These are phyloP conservation scores for Gossypium lobatum DNA, from an alignment of 441 rosid genomes.

Conservation along the genomic window DNA sequence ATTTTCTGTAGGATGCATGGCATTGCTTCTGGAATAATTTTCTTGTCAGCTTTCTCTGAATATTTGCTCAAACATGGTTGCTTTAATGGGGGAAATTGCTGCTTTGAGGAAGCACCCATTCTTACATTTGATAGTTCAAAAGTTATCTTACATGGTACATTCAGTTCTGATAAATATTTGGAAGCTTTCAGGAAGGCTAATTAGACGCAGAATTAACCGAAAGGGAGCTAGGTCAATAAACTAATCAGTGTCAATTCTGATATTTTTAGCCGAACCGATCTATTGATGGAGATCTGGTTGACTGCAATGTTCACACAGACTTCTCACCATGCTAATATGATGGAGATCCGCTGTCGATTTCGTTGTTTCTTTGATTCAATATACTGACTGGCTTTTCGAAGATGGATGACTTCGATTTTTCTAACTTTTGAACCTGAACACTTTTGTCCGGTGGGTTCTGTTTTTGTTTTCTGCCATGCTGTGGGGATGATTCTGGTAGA, in stretches of 20 bases:
- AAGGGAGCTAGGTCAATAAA: too few relatives aligned
- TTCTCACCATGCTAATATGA: slow-evolving; percentile 30
- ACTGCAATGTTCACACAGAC: neutral
- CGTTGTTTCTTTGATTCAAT: too few relatives aligned
- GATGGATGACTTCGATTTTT: slow-evolving; percentile 44
- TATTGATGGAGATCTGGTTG: neutral
- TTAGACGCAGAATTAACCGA: too few relatives aligned
- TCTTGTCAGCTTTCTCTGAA: neutral
- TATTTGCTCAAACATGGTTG: neutral
- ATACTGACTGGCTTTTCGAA: slow-evolving; percentile 38
- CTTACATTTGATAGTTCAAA: neutral
- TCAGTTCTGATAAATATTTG: too few relatives aligned
- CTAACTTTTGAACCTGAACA: slow-evolving; percentile 39
- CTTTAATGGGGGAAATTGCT: neutral
- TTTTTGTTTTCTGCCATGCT: slow-evolving; percentile 39
- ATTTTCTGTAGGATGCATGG: slow-evolving; percentile 3
- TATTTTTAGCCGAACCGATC: too few relatives aligned
- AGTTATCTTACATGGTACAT: too few relatives aligned
- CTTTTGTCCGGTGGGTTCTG: slow-evolving; percentile 39
- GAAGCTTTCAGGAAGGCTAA: too few relatives aligned
- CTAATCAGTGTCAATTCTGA: too few relatives aligned
- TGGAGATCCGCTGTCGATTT: slow-evolving; percentile 28
- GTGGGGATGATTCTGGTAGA: slow-evolving; percentile 58
- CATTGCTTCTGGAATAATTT: neutral
- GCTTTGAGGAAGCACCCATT: neutral